phyloP scores from a whole-genome alignment of 73 alveolate species.

The Stentor coeruleus region DNA sequence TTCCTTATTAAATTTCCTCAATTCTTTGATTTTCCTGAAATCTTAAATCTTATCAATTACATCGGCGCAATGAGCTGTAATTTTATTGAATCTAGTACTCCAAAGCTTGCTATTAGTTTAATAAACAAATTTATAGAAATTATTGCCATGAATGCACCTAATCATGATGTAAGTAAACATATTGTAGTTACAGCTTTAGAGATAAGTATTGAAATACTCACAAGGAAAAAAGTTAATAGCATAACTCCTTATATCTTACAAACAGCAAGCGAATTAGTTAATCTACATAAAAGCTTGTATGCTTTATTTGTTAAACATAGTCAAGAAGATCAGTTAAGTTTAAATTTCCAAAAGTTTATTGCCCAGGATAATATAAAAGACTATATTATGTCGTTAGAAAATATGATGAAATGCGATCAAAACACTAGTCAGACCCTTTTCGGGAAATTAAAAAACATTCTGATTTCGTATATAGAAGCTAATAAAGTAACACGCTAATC shows the following conservation, averaged over 20 bases:
- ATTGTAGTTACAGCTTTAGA: background rate
- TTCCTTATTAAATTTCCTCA: background rate
- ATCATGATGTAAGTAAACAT: background rate
- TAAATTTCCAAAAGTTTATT: too few species aligned
- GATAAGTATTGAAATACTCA: background rate
- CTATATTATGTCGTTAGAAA: too few species aligned
- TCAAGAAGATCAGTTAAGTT: too few species aligned
- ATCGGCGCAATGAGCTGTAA: conserved; percentile 9
- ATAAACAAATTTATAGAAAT: background rate
- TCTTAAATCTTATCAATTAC: background rate
- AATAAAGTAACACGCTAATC: too few species aligned
- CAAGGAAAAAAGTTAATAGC: background rate
- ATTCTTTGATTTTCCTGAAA: background rate
- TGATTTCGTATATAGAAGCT: too few species aligned
- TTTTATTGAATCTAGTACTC: background rate
- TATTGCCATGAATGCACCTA: background rate
- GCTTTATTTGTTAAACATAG: too few species aligned
- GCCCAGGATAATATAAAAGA: too few species aligned
- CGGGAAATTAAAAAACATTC: too few species aligned
- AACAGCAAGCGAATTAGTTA: background rate
- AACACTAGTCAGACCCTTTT: too few species aligned
- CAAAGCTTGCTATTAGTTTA: background rate
- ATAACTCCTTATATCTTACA: background rate
- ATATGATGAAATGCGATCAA: too few species aligned
- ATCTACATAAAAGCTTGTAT: too few species aligned